These are phyloP conservation scores for Verticillium nubilum DNA, from an alignment of 2,329 filamentous ascomycete genomes.

Conservation along the genomic window DNA sequence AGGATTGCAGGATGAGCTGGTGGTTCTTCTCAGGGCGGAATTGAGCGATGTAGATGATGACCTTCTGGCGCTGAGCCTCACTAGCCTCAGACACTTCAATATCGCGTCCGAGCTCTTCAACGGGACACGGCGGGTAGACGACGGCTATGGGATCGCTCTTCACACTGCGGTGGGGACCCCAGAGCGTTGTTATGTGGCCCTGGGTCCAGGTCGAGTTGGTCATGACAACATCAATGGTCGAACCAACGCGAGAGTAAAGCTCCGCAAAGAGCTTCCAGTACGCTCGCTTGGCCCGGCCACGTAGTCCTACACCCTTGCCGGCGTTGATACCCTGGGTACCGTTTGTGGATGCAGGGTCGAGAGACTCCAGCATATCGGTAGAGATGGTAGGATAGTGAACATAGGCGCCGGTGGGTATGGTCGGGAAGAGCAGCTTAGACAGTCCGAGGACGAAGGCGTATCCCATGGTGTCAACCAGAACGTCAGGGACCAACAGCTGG, in stretches of 20 bases:
- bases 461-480: conserved; percentile 97
- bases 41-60: conserved; percentile 89
- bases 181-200: conserved; percentile 72
- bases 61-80: conserved; percentile 64
- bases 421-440: conserved; percentile 73
- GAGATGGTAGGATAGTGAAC: conserved; percentile 98
- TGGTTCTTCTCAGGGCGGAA: conserved; percentile 98
- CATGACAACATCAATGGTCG: conserved; percentile 88
- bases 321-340: conserved; percentile 74
- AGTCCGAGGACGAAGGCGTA: conserved; percentile 88
- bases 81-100: conserved; percentile 66
- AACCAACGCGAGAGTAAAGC: conserved; percentile 77
- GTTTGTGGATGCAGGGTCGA: conserved; percentile 56
- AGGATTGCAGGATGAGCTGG: conserved; percentile 76
- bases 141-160: conserved; percentile 57
- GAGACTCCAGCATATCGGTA: conserved; percentile 88
- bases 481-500: conserved; percentile 82
- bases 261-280: conserved; percentile 87
- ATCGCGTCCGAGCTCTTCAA: conserved; percentile 71
- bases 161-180: conserved; percentile 55
- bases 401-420: conserved; percentile 82
- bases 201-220: conserved; percentile 97
- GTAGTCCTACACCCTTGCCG: conserved; percentile 68
- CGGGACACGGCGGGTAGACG: conserved; percentile 88
- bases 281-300: conserved; percentile 64